A percentile compares a stretch with the other conserved stretches of the same genome.
Evolutionary conservation across 2,329 filamentous ascomycete species (phyloP).

Genomic region (Nothopassalora personata): DNA sequence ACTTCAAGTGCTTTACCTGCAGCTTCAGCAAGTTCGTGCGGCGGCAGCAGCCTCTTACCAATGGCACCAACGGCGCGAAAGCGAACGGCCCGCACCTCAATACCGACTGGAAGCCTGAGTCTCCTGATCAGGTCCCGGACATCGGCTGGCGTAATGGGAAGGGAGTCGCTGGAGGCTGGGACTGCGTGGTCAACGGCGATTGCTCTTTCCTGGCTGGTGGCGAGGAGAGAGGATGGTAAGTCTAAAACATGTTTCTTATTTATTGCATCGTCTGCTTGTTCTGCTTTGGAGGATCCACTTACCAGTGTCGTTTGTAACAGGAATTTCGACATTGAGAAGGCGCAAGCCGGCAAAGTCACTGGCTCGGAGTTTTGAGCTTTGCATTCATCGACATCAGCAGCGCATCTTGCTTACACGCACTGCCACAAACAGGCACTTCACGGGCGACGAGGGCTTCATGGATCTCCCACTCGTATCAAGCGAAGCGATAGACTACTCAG

Average conservation of each 20-base stretch:
- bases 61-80: constrained; percentile 10
- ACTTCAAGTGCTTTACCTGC: constrained; percentile 82
- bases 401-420: constrained; percentile 13
- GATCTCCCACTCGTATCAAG: constrained; percentile 32
- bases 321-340: constrained; percentile 31
- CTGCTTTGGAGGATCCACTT: constrained; percentile 19
- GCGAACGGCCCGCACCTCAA: constrained; percentile 7
- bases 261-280: constrained; percentile 5
- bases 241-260: constrained; percentile 16
- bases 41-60: constrained; percentile 24
- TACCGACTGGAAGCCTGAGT: constrained; percentile 25
- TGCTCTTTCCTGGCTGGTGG: constrained; percentile 75
- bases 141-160: constrained; percentile 53
- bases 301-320: constrained; percentile 23
- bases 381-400: neutral
- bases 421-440: constrained; percentile 43
- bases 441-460: constrained; percentile 54
- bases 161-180: constrained; percentile 73
- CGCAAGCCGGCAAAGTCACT: constrained; percentile 14
- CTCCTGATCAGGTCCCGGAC: constrained; percentile 36
- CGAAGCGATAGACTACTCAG: constrained; percentile 10
- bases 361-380: constrained; percentile 7
- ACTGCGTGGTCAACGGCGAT: constrained; percentile 73
- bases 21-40: constrained; percentile 65
- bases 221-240: constrained; percentile 82